Evolutionary conservation across 2,329 filamentous ascomycete species (phyloP), one percentile per base, ranked within the genome.

Genomic region (Aspergillus costaricaensis): DNA sequence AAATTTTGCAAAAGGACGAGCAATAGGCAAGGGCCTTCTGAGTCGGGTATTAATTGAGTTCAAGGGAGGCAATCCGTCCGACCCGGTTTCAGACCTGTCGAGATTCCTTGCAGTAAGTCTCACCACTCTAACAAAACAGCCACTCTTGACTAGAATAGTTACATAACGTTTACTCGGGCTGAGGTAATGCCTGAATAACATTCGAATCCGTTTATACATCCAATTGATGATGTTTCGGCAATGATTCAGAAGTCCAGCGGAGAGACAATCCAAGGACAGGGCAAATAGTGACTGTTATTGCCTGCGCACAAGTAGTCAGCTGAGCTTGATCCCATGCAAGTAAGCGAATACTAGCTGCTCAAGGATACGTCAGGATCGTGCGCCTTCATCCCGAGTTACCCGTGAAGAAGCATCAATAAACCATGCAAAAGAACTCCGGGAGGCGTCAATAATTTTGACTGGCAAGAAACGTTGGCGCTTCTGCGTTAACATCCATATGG

Each of bases 81-180:
- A 44, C 32, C 58, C 53, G 55, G 61, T 65, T 62, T 66, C 62
- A 65, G 32, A 60, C 59, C 58, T 58, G 57, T 64, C 56, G 17
- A 61, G 27, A 41, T 62, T 58, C 66, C 63, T 68, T 67, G 65
- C 66, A 67, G 64, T 48, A 49, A 55, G 64, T 65, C 39, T 55
- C 57, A 65, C 43, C 15, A 32, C 53, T 50, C 56, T 23, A 44
- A 36, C 32, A 36, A 14, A 36, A 36, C 27, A 36, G 32, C 19
- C 44, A 25, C 23, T 52, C 27, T 36, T 44, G 32, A 53, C 21
- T 36, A 14, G 38, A 17, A 32, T 30, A 9, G 23, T 19, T 27
- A 17, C 47, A 60, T 60, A 48, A 49, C 19, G 15, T 43, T 17
- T 27, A 12, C 7, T 15, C 7, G 19, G 10, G 21, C 14, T 21